Conservation (phyloP, 1,139 yeast species). For the Meyerozyma smithsonii region DNA sequence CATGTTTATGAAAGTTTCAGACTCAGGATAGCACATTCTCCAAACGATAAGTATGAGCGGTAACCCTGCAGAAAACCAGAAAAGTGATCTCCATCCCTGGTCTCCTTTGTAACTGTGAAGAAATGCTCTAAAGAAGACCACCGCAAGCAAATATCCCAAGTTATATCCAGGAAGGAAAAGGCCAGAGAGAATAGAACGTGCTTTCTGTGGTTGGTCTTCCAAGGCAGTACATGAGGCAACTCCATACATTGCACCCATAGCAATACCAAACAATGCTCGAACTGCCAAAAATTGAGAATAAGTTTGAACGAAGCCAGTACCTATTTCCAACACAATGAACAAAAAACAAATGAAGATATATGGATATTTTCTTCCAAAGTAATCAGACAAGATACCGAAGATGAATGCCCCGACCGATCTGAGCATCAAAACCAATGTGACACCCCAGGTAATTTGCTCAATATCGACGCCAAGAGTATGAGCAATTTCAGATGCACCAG, state of each 20-base stretch:
- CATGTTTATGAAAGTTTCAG: constrained; percentile 43
- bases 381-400: constrained; percentile 64
- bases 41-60: constrained; percentile 53
- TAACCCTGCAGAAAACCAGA: constrained; percentile 77
- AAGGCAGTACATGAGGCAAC: constrained; percentile 63
- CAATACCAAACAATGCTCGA: constrained; percentile 63
- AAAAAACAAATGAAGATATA: constrained; percentile 48
- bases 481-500: constrained; percentile 56
- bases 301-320: constrained; percentile 66
- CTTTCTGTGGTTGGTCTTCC: constrained; percentile 61
- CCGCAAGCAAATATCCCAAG: constrained; percentile 63
- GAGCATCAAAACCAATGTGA: constrained; percentile 73
- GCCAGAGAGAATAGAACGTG: constrained; percentile 63
- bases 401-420: constrained; percentile 74
- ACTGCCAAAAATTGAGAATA: constrained; percentile 64
- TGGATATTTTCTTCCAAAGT: constrained; percentile 72
- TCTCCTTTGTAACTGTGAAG: constrained; percentile 35
- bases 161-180: constrained; percentile 72
- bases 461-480: constrained; percentile 43
- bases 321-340: constrained; percentile 59
- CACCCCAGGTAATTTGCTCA: constrained; percentile 70
- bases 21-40: constrained; percentile 56
- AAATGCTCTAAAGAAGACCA: constrained; percentile 59
- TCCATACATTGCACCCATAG: constrained; percentile 72
- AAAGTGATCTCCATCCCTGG: constrained; percentile 70